Conservation (phyloP, 2,329 filamentous ascomycete species). For the Fusarium sp. region DNA sequence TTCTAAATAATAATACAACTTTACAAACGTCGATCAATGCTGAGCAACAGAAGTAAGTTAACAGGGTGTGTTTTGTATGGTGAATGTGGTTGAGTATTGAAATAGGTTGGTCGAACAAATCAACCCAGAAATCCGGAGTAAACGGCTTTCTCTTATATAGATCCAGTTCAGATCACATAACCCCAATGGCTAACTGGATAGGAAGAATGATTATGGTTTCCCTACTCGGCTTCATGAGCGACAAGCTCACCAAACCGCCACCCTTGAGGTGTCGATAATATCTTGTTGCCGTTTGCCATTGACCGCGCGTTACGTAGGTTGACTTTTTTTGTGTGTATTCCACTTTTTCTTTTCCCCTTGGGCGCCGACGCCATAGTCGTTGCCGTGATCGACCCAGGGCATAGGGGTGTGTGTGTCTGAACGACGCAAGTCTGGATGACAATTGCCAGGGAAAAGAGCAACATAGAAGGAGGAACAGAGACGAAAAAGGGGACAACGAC, state of each 20-base stretch:
- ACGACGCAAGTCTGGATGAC: constrained; percentile 18
- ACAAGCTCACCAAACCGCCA: constrained; percentile 37
- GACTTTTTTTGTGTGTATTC: constrained; percentile 14
- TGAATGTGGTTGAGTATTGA: constrained; percentile 8
- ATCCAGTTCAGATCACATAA: not conserved
- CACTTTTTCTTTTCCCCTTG: constrained; percentile 20
- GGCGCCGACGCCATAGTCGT: constrained; percentile 22
- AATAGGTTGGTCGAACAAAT: constrained; percentile 17
- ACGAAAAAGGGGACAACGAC: constrained; percentile 14
- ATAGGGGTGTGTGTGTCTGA: constrained; percentile 23
- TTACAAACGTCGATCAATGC: constrained; percentile 15
- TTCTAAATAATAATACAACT: constrained; percentile 15
- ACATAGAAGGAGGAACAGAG: constrained; percentile 9
- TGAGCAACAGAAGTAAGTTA: constrained; percentile 4
- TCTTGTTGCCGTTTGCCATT: constrained; percentile 26
- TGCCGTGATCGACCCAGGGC: constrained; percentile 28
- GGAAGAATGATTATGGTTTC: constrained; percentile 30
- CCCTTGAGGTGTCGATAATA: constrained; percentile 35
- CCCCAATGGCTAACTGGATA: constrained; percentile 29
- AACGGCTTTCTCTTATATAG: constrained; percentile 46
- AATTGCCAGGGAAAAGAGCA: constrained; percentile 3
- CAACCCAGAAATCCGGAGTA: constrained; percentile 42
- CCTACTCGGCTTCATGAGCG: constrained; percentile 32
- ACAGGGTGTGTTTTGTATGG: not conserved
- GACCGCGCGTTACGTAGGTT: constrained; percentile 28